phyloP scores from a whole-genome alignment of 1,284 basidiomycete genomes.

The Trichosporon asahii region DNA sequence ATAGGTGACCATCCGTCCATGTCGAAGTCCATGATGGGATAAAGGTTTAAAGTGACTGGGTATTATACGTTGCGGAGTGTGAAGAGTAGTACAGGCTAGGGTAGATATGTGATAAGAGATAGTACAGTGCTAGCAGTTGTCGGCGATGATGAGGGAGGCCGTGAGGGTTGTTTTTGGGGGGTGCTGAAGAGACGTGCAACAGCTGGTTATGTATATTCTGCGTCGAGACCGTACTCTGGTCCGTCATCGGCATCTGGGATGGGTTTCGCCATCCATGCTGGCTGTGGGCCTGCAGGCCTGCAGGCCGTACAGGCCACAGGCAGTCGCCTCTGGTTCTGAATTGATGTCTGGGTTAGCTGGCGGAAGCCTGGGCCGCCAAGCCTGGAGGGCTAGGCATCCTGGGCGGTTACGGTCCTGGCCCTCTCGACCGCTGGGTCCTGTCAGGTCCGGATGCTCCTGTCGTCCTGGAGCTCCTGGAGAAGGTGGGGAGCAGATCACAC shows the following conservation, averaged over 20 bases:
- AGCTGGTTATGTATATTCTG: neutral
- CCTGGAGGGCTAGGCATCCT: neutral
- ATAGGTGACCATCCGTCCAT: constrained; percentile 14
- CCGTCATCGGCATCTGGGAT: neutral
- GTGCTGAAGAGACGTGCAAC: neutral
- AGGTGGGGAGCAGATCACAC: neutral
- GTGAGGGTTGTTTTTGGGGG: neutral
- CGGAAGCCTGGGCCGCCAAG: neutral
- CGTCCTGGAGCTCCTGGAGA: no score
- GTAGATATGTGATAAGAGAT: neutral
- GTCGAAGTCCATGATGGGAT: neutral
- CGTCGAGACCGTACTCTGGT: neutral
- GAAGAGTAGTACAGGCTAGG: neutral
- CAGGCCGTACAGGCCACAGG: neutral
- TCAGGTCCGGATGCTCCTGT: neutral
- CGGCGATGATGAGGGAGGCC: neutral
- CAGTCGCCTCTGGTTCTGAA: neutral
- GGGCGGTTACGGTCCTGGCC: neutral
- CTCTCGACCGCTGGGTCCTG: neutral
- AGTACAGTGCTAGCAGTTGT: neutral
- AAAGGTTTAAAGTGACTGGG: neutral
- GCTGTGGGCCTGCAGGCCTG: neutral
- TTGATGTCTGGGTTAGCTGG: neutral
- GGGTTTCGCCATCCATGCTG: neutral
- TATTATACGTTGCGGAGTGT: neutral